Conservation (phyloP, 768 basidiomycete genomes). For the Leucocoprinus leucothites region DNA sequence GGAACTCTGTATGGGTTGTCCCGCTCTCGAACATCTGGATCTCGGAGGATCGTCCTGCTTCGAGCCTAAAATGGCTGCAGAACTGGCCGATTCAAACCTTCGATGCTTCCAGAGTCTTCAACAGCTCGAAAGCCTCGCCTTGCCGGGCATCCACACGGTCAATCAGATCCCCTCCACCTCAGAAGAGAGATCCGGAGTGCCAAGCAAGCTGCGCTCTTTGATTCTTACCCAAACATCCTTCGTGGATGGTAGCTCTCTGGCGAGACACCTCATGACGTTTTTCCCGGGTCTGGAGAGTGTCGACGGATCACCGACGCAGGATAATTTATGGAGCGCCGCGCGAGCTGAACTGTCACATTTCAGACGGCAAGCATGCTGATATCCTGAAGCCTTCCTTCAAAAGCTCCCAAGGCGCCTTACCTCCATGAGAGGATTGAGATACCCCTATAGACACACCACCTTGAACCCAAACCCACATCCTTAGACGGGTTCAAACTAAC, state of each 20-base stretch:
- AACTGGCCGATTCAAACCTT: slow-evolving; percentile 20
- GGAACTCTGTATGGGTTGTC: too few species aligned
- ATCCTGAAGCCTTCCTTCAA: background rate
- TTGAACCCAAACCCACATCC: too few species aligned
- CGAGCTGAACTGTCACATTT: background rate
- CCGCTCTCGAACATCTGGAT: too few species aligned
- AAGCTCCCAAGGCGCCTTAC: background rate
- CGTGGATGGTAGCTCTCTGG: background rate
- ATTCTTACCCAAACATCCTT: background rate
- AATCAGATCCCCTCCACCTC: background rate
- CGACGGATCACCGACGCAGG: background rate
- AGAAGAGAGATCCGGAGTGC: too few species aligned
- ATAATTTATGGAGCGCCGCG: background rate
- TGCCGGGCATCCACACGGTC: background rate
- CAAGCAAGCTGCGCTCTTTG: background rate
- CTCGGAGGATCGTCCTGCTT: background rate
- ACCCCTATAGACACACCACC: too few species aligned
- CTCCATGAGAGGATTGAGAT: too few species aligned
- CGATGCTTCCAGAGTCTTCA: slow-evolving; percentile 8
- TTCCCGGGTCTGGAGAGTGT: background rate
- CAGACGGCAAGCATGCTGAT: background rate
- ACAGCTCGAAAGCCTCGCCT: background rate
- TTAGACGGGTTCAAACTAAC: too few species aligned
- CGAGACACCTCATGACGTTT: background rate
- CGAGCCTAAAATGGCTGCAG: slow-evolving; percentile 16